phyloP scores from a whole-genome alignment of 2,329 filamentous ascomycete species.

The Pseudopithomyces chartarum region DNA sequence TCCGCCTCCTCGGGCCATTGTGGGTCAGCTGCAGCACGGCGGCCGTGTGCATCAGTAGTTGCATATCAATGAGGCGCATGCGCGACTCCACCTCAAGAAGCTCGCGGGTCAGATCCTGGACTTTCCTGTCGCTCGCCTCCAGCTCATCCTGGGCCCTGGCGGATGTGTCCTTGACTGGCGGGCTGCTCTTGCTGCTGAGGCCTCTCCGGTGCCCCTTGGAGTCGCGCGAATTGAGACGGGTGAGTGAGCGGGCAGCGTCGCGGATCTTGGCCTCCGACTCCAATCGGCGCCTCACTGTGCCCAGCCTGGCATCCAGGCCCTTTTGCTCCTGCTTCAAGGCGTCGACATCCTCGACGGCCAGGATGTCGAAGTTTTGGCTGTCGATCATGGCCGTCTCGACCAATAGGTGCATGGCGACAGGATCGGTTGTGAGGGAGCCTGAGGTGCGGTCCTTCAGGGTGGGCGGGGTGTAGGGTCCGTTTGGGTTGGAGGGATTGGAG shows the following conservation, averaged over 20 bases:
- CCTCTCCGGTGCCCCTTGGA: conserved; percentile 53
- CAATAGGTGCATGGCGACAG: conserved; percentile 83
- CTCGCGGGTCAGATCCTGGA: conserved; percentile 82
- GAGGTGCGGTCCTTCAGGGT: conserved; percentile 35
- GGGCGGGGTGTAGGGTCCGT: conserved; percentile 34
- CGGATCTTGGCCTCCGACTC: conserved; percentile 91
- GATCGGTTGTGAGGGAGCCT: conserved; percentile 53
- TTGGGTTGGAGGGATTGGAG: conserved; percentile 29
- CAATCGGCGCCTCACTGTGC: conserved; percentile 80
- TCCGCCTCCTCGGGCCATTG: conserved; percentile 69
- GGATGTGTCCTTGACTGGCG: conserved; percentile 47
- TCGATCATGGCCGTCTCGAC: conserved; percentile 93
- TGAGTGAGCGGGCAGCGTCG: conserved; percentile 87
- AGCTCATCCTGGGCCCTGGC: conserved; percentile 74
- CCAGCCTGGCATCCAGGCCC: conserved; percentile 74
- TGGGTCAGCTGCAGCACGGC: conserved; percentile 91
- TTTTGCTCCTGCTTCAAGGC: conserved; percentile 85
- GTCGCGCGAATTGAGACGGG: conserved; percentile 74
- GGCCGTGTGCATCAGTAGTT: conserved; percentile 86
- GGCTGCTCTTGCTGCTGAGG: conserved; percentile 55
- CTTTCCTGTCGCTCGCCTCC: conserved; percentile 74
- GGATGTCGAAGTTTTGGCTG: conserved; percentile 80
- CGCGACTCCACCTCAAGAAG: conserved; percentile 78
- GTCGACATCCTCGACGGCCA: conserved; percentile 92
- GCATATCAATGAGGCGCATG: conserved; percentile 74